A percentile compares a stretch with the other conserved stretches of the same genome.
Evolutionary conservation across 83 land plant species (phyloP).

Genomic region (Thuja plicata): DNA sequence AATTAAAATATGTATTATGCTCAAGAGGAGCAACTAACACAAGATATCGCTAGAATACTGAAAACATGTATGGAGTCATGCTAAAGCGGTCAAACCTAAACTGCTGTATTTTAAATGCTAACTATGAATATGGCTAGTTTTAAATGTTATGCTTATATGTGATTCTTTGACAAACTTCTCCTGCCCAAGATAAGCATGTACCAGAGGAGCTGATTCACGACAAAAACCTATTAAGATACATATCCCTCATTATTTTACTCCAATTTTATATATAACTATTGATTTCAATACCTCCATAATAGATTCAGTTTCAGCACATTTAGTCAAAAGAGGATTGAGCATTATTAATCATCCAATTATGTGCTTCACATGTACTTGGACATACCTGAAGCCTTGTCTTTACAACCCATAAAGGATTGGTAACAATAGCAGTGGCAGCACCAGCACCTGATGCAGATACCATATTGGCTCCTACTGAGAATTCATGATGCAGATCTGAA

Average conservation of each 20-base stretch:
- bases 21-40: too few relatives aligned
- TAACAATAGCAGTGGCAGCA: constrained; percentile 77
- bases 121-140: background rate
- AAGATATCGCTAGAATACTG: too few relatives aligned
- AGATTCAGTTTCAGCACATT: background rate
- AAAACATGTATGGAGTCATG: background rate
- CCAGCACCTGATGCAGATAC: constrained; percentile 89
- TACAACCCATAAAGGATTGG: constrained; percentile 94
- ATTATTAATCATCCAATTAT: background rate
- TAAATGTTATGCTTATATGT: background rate
- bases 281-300: background rate
- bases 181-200: background rate
- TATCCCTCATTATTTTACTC: background rate
- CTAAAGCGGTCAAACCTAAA: background rate
- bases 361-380: background rate
- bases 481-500: constrained; percentile 42
- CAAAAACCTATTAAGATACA: background rate
- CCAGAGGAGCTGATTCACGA: background rate
- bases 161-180: background rate
- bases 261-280: background rate
- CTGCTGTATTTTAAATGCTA: background rate
- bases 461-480: constrained; percentile 73
- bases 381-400: constrained; percentile 88
- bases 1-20: background rate
- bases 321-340: background rate